Evolutionary conservation across 345 rosid species (phyloP).

Genomic region (Citrus glauca): DNA sequence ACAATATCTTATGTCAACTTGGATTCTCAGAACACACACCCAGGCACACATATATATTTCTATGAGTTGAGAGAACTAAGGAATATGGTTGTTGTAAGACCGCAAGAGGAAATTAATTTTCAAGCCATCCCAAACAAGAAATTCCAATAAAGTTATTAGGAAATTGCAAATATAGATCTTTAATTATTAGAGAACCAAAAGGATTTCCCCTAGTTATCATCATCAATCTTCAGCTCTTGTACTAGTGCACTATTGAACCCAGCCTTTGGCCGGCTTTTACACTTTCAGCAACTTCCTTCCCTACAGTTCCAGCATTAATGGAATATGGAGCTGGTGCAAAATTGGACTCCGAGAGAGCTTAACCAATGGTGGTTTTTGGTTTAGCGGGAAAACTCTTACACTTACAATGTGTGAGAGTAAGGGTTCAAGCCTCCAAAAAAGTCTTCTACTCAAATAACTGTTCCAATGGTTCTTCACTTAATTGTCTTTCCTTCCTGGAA

Average conservation of each 20-base stretch:
- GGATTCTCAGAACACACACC: background rate
- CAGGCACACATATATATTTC: background rate
- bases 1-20: background rate
- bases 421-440: background rate
- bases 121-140: slow-evolving; percentile 7
- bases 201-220: slow-evolving; percentile 1
- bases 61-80: background rate
- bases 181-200: slow-evolving; percentile 18
- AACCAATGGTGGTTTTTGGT: too few species aligned
- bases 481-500: slow-evolving; percentile 48
- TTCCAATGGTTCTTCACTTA: slow-evolving; percentile 52
- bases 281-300: background rate
- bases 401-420: too few species aligned
- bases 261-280: background rate
- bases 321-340: too few species aligned
- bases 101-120: background rate
- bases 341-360: background rate
- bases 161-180: background rate
- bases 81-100: background rate
- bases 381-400: too few species aligned
- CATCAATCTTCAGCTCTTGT: background rate
- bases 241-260: background rate
- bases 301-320: background rate
- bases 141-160: slow-evolving; percentile 15
- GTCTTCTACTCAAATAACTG: slow-evolving; percentile 35